phyloP scores from a whole-genome alignment of 2,329 filamentous ascomycete species.

The Elsinoe batatas region DNA sequence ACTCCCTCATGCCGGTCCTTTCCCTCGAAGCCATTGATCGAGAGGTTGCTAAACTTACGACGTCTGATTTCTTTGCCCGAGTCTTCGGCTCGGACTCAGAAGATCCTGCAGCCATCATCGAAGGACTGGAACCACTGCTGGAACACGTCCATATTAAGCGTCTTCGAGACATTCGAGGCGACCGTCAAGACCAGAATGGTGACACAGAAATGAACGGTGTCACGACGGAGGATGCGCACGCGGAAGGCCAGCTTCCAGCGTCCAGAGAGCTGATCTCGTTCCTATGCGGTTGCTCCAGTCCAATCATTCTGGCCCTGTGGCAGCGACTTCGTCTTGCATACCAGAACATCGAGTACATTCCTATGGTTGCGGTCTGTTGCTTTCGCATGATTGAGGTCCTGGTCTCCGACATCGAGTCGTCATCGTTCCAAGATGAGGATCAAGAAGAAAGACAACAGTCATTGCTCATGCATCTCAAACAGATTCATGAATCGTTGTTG shows the following conservation, averaged over 20 bases:
- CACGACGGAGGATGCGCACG: background rate
- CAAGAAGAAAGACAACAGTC: conserved; percentile 57
- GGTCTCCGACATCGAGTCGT: conserved; percentile 55
- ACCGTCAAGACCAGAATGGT: too few species aligned
- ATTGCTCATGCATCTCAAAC: conserved; percentile 67
- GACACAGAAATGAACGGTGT: background rate
- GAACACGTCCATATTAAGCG: conserved; percentile 48
- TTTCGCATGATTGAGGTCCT: conserved; percentile 80
- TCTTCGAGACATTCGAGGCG: background rate
- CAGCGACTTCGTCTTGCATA: conserved; percentile 85
- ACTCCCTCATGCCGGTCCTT: conserved; percentile 77
- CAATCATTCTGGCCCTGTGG: conserved; percentile 81
- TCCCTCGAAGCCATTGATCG: conserved; percentile 75
- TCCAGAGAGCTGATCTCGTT: conserved; percentile 77
- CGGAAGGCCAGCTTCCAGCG: conserved; percentile 11
- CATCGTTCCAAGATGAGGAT: conserved; percentile 46
- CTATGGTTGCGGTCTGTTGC: conserved; percentile 81
- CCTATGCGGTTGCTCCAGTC: conserved; percentile 67
- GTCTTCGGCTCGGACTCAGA: conserved; percentile 76
- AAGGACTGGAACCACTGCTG: conserved; percentile 83
- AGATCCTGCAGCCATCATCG: conserved; percentile 76
- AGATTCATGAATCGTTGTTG: conserved; percentile 65
- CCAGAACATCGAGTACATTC: conserved; percentile 68
- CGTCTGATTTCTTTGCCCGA: conserved; percentile 89
- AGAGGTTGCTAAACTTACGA: conserved; percentile 84